Conservation (phyloP, 2,329 filamentous ascomycete species). For the Bertia moriformis region DNA sequence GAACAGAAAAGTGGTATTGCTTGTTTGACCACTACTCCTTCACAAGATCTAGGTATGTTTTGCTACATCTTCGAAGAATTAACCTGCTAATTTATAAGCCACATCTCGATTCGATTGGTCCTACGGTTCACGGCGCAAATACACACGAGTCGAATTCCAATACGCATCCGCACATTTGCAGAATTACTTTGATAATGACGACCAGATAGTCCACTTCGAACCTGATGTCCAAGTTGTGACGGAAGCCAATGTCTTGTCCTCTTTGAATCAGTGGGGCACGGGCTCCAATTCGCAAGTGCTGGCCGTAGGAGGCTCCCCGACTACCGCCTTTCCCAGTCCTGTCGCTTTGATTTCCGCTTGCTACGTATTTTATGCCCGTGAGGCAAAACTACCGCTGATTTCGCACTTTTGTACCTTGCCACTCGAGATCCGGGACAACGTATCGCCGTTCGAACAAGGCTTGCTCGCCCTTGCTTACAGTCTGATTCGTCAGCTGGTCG, state of each 20-base stretch:
- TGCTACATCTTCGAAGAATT: conserved; percentile 8
- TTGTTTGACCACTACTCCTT: neutral
- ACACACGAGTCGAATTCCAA: conserved; percentile 15
- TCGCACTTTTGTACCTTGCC: conserved; percentile 18
- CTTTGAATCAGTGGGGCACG: conserved; percentile 17
- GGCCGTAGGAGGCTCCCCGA: conserved; percentile 13
- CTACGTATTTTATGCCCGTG: conserved; percentile 14
- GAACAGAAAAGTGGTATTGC: neutral
- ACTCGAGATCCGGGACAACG: conserved; percentile 7
- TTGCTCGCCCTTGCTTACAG: conserved; percentile 20
- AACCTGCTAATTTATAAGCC: conserved; percentile 9
- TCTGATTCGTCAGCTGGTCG: conserved; percentile 19
- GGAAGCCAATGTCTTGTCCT: conserved; percentile 11
- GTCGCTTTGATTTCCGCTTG: conserved; percentile 16
- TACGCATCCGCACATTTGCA: conserved; percentile 17
- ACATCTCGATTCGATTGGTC: conserved; percentile 13
- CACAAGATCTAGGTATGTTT: neutral
- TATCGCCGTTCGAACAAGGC: conserved; percentile 12
- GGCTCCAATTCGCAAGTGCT: conserved; percentile 15
- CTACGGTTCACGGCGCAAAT: conserved; percentile 15
- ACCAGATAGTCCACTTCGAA: conserved; percentile 15
- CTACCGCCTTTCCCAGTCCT: conserved; percentile 11
- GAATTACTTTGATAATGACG: conserved; percentile 16
- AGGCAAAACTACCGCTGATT: conserved; percentile 14
- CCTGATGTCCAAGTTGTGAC: conserved; percentile 11